Percentiles rank a stretch among this genome's conserved stretches.
phyloP scores from a whole-genome alignment of 441 rosid species.

The Jatropha podagrica region DNA sequence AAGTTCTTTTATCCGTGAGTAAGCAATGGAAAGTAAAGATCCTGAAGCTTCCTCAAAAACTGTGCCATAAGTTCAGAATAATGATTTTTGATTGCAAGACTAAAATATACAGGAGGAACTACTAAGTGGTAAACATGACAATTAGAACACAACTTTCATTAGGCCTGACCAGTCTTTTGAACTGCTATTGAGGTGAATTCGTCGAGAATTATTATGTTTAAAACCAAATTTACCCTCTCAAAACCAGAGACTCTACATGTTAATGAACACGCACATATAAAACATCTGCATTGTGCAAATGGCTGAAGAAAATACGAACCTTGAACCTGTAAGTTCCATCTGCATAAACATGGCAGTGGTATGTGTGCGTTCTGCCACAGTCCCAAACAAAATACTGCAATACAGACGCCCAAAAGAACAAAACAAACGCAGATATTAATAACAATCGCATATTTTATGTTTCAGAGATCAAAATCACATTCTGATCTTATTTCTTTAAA shows the following conservation, averaged over 20 bases:
- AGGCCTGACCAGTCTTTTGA: not conserved
- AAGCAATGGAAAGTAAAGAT: not conserved
- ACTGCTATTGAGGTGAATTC: not conserved
- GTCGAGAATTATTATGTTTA: not conserved
- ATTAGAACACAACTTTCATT: not conserved
- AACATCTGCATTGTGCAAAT: not conserved
- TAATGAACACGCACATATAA: not conserved
- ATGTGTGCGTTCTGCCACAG: slow-evolving; percentile 44
- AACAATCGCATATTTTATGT: not conserved
- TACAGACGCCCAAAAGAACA: slow-evolving; percentile 5
- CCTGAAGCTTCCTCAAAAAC: not conserved
- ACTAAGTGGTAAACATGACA: not conserved
- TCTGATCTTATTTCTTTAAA: not conserved
- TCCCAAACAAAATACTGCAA: slow-evolving; percentile 55
- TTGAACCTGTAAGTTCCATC: slow-evolving; percentile 53
- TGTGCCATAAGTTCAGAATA: not conserved
- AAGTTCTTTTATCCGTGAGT: not conserved
- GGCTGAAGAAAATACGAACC: slow-evolving; percentile 41
- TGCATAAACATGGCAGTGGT: slow-evolving; percentile 52
- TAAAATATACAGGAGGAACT: not conserved
- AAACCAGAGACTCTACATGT: not conserved
- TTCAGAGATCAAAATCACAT: not conserved
- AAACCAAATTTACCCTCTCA: not conserved
- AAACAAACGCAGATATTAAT: not conserved
- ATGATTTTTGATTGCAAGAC: not conserved